phyloP scores from a whole-genome alignment of 768 basidiomycete genomes.

The Pholiota conissans region DNA sequence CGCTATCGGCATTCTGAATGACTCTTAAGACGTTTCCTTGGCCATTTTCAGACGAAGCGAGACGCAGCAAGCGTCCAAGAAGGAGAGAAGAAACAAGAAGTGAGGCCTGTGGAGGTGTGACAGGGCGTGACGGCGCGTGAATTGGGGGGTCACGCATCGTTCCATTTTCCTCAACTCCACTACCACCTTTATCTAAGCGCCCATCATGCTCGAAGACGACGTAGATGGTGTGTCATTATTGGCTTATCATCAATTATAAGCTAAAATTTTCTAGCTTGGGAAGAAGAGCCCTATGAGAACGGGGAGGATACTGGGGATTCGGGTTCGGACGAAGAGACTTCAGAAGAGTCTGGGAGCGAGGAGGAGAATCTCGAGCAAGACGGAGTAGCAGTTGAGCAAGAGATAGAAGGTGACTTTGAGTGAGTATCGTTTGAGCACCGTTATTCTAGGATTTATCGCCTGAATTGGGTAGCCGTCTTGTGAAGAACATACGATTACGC shows the following conservation, averaged over 20 bases:
- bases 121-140: too few species aligned
- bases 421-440: constrained; percentile 19
- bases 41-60: too few species aligned
- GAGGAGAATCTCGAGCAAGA: constrained; percentile 17
- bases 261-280: constrained; percentile 1
- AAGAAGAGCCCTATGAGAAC: not conserved
- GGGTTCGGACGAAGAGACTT: not conserved
- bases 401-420: constrained; percentile 65
- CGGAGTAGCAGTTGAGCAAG: constrained; percentile 34
- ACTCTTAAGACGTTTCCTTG: too few species aligned
- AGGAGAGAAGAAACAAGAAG: too few species aligned
- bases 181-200: too few species aligned
- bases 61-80: too few species aligned
- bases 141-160: too few species aligned
- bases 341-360: constrained; percentile 19
- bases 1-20: too few species aligned
- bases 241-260: too few species aligned
- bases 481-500: constrained; percentile 60
- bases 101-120: too few species aligned
- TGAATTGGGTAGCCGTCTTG: constrained; percentile 52
- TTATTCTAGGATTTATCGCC: not conserved
- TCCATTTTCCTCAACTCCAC: too few species aligned
- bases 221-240: not conserved
- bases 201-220: constrained; percentile 1
- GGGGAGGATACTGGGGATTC: not conserved